A percentile compares a stretch with the other conserved stretches of the same genome.
Evolutionary conservation across 106 monocot species (phyloP).

Genomic region (Allium fistulosum): DNA sequence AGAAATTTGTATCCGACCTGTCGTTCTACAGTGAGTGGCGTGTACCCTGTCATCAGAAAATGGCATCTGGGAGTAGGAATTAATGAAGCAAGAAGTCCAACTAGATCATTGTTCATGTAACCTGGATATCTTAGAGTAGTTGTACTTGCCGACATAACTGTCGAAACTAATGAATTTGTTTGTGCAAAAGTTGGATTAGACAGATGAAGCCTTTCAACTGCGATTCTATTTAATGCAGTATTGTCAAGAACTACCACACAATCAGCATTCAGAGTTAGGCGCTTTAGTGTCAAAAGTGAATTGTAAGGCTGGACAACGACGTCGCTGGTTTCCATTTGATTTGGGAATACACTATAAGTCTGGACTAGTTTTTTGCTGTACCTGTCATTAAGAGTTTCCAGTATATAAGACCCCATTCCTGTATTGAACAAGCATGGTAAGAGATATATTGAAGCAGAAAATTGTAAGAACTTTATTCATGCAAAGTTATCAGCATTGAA

Average conservation of each 20-base stretch:
- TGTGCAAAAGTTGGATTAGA: constrained; percentile 88
- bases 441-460: background rate
- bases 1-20: constrained; percentile 41
- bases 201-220: constrained; percentile 94
- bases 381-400: constrained; percentile 95
- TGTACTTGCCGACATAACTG: constrained; percentile 99
- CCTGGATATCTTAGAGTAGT: constrained; percentile 96
- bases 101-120: constrained; percentile 99
- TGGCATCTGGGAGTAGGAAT: constrained; percentile 98
- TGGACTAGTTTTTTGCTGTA: constrained; percentile 98
- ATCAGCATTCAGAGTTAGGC: constrained; percentile 95
- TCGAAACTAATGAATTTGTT: constrained; percentile 97
- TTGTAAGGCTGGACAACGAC: constrained; percentile 99
- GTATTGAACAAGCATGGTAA: background rate
- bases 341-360: constrained; percentile 98
- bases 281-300: constrained; percentile 86
- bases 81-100: constrained; percentile 92
- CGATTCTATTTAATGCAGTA: constrained; percentile 95
- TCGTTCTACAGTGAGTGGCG: constrained; percentile 95
- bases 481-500: too few relatives aligned
- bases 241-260: constrained; percentile 99
- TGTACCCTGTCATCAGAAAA: constrained; percentile 99
- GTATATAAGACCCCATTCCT: constrained; percentile 98
- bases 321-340: constrained; percentile 97
- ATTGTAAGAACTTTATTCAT: too few relatives aligned